phyloP scores from a whole-genome alignment of 208 protist species.

The Angomonas desouzai region DNA sequence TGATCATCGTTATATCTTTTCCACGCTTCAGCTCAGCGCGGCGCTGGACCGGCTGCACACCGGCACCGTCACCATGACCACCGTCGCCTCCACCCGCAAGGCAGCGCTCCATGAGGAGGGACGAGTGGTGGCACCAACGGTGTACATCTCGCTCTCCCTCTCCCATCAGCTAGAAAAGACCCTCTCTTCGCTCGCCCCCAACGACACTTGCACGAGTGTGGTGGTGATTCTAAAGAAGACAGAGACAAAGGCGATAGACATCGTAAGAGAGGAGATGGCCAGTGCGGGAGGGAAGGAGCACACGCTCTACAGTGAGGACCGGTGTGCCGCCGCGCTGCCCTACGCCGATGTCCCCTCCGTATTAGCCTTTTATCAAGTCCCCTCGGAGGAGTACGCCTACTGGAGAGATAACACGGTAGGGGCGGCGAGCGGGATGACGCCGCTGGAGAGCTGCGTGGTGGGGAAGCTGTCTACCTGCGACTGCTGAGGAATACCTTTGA shows the following conservation, averaged over 20 bases:
- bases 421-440: conserved; percentile 6
- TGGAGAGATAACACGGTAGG: not conserved
- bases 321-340: not conserved
- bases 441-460: conserved; percentile 55
- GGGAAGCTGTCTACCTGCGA: conserved; percentile 44
- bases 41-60: conserved; percentile 46
- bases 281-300: conserved; percentile 17
- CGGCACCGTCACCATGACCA: conserved; percentile 5
- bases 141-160: conserved; percentile 58
- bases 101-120: not conserved
- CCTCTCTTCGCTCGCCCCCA: conserved; percentile 43
- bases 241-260: not conserved
- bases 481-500: conserved; percentile 18
- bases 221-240: conserved; percentile 27
- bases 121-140: conserved; percentile 17
- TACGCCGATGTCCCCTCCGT: conserved; percentile 15
- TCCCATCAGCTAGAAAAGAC: conserved; percentile 62
- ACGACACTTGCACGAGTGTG: conserved; percentile 38
- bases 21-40: conserved; percentile 55
- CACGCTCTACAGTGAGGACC: conserved; percentile 7
- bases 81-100: not conserved
- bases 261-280: conserved; percentile 3
- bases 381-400: conserved; percentile 1
- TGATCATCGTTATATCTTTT: conserved; percentile 64
- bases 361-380: conserved; percentile 19